These are phyloP conservation scores for Plasmodium gallinaceum DNA, from an alignment of 169 alveolate genomes.

Conservation along the genomic window DNA sequence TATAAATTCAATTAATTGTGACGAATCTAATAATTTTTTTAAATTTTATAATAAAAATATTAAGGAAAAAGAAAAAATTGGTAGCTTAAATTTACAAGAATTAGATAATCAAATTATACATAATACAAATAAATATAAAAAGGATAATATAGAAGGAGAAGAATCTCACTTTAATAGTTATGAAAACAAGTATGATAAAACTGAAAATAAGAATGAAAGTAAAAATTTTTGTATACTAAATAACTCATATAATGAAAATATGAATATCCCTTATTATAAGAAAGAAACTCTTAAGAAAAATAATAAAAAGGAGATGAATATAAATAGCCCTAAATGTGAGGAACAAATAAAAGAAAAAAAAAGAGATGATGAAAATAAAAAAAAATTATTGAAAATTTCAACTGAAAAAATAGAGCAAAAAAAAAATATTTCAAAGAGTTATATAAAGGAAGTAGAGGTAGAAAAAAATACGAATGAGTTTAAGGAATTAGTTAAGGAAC, in stretches of 20 bases:
- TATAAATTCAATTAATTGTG: slow-evolving; percentile 16
- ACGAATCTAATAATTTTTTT: neutral
- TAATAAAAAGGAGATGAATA: neutral
- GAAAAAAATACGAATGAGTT: neutral
- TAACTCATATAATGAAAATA: slow-evolving; percentile 28
- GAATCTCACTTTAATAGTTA: slow-evolving; percentile 12
- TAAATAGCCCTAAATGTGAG: neutral
- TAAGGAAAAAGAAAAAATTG: neutral
- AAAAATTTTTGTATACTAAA: slow-evolving; percentile 11
- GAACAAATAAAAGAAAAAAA: neutral
- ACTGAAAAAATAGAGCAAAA: neutral
- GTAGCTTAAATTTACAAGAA: neutral
- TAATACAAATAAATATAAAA: neutral
- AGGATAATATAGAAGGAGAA: slow-evolving; percentile 4
- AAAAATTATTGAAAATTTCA: slow-evolving; percentile 5
- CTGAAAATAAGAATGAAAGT: slow-evolving; percentile 3
- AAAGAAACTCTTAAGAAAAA: neutral
- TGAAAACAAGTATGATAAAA: slow-evolving; percentile 9
- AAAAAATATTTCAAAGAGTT: neutral
- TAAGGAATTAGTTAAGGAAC: neutral
- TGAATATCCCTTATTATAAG: slow-evolving; percentile 26
- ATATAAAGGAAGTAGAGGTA: neutral
- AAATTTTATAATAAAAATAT: slow-evolving; percentile 9
- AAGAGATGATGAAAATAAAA: neutral
- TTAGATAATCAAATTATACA: neutral